These are phyloP conservation scores for Talaromyces atroroseus DNA, from an alignment of 2,329 filamentous ascomycete genomes.

Conservation along the genomic window DNA sequence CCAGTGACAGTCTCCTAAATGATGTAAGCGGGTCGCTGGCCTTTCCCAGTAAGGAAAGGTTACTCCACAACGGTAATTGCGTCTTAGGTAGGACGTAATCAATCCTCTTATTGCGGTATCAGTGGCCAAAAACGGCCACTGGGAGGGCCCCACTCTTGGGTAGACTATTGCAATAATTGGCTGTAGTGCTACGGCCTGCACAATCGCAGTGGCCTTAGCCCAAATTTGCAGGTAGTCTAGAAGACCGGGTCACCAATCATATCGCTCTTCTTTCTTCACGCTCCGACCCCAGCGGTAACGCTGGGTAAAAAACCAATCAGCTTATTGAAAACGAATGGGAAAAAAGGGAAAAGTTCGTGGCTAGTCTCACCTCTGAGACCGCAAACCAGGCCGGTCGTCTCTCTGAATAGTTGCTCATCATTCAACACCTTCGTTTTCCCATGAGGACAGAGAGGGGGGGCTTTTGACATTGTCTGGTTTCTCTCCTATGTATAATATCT, in stretches of 20 bases:
- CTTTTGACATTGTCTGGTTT: not conserved
- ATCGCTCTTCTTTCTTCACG: not conserved
- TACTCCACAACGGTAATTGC: not conserved
- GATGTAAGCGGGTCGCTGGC: not conserved
- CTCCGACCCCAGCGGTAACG: not conserved
- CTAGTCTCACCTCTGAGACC: not conserved
- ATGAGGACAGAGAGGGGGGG: not conserved
- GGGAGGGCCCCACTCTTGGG: not conserved
- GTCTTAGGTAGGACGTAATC: not conserved
- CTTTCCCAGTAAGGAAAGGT: not conserved
- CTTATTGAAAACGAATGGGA: not conserved
- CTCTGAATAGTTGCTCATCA: not conserved
- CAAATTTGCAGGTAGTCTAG: not conserved
- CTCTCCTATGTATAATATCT: not conserved
- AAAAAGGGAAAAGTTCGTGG: not conserved
- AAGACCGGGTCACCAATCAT: not conserved
- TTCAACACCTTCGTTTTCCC: not conserved
- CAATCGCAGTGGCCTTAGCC: not conserved
- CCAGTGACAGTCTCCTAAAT: not conserved
- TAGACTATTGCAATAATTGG: not conserved
- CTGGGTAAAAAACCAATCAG: not conserved
- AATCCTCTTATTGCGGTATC: not conserved
- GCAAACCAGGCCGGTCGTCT: too few species aligned
- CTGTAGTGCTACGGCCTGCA: not conserved
- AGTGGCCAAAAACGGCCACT: not conserved